Evolutionary conservation across 192 early-diverging fungal genomes (phyloP).

Genomic region (Gonapodya prolifera): DNA sequence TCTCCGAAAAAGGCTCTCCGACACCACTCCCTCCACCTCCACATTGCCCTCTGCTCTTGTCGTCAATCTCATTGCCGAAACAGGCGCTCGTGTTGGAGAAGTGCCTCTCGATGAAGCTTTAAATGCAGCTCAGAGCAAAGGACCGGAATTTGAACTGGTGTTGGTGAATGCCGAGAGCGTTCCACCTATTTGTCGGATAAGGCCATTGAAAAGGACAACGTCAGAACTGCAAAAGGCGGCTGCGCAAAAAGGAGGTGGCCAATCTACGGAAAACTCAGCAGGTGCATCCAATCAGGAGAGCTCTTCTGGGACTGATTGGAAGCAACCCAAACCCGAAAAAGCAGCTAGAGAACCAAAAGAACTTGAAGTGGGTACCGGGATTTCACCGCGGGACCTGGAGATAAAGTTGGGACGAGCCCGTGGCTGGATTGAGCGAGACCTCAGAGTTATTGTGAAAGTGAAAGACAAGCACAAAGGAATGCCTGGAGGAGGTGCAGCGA

Average conservation of each 20-base stretch:
- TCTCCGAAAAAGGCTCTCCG: no score
- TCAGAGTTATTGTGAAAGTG: background rate
- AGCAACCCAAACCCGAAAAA: background rate
- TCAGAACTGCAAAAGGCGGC: background rate
- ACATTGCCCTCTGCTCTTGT: no score
- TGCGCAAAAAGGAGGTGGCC: background rate
- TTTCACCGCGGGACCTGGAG: background rate
- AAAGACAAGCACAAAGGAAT: slow-evolving; percentile 2
- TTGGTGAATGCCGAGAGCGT: background rate
- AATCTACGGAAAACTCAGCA: no score
- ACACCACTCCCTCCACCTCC: no score
- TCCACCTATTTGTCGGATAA: background rate
- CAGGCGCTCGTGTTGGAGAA: background rate
- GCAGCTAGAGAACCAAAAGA: background rate
- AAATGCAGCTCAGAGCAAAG: background rate
- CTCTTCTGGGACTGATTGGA: background rate
- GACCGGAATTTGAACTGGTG: background rate
- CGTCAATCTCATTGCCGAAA: background rate
- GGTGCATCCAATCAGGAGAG: background rate
- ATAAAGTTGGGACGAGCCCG: background rate
- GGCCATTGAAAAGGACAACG: background rate
- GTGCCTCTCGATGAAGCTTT: background rate
- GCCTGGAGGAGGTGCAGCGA: background rate
- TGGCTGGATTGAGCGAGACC: background rate
- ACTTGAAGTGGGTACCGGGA: background rate